Percentiles rank a stretch among this genome's conserved stretches.
Evolutionary conservation across 2,329 filamentous ascomycete species (phyloP).

Genomic region (Tympanopsis confertula): DNA sequence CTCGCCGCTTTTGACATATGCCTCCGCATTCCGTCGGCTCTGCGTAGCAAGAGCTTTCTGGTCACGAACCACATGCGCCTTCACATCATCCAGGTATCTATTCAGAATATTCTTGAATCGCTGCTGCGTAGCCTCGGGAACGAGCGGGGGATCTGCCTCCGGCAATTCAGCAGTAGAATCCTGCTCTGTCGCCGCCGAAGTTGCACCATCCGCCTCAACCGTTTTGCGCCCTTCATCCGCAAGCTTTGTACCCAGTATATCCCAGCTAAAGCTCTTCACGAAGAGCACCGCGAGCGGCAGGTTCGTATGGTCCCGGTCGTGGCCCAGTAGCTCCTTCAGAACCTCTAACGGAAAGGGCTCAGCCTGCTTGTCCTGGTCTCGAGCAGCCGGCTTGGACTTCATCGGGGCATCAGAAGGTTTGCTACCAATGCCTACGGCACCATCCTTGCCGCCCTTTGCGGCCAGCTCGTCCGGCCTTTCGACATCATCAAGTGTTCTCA

Average conservation of each 20-base stretch:
- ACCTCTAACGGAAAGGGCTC: conserved; percentile 95
- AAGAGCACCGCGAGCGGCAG: conserved; percentile 86
- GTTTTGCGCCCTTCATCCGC: conserved; percentile 71
- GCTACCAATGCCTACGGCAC: conserved; percentile 33
- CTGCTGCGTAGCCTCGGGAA: conserved; percentile 65
- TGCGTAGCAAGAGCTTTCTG: conserved; percentile 81
- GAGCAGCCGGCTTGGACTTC: conserved; percentile 15
- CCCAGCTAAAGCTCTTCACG: conserved; percentile 93
- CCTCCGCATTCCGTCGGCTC: conserved; percentile 88
- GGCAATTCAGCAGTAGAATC: conserved; percentile 35
- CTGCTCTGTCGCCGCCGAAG: conserved; percentile 22
- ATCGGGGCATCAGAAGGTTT: conserved; percentile 1
- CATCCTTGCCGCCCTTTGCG: conserved; percentile 51
- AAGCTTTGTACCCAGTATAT: conserved; percentile 71
- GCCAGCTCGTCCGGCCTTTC: conserved; percentile 45
- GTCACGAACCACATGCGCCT: conserved; percentile 75
- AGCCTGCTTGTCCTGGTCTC: conserved; percentile 50
- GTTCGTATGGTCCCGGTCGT: conserved; percentile 87
- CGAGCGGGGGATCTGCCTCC: conserved; percentile 63
- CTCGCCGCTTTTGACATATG: conserved; percentile 95
- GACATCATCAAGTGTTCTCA: conserved; percentile 67
- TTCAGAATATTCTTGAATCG: conserved; percentile 76
- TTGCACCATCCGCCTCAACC: conserved; percentile 68
- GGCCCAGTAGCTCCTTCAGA: conserved; percentile 87
- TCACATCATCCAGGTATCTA: conserved; percentile 88